These are phyloP conservation scores for Tricladium varicosporioides DNA, from an alignment of 2,329 filamentous ascomycete genomes.

Conservation along the genomic window DNA sequence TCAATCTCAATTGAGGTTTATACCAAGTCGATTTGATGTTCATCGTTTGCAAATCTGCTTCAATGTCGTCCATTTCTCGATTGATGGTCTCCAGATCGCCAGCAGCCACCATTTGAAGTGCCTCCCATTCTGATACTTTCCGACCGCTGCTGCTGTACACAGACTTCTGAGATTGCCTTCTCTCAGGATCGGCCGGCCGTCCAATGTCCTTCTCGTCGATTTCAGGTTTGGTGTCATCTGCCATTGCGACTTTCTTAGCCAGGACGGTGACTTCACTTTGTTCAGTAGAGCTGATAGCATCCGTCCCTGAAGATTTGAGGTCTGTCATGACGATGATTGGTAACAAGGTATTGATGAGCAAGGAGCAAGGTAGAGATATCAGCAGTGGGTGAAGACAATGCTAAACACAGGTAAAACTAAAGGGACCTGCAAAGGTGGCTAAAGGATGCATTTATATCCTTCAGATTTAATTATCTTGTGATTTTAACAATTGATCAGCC, in stretches of 20 bases:
- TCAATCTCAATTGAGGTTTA: slow-evolving; percentile 55
- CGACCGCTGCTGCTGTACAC: slow-evolving; percentile 1
- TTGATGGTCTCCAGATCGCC: slow-evolving; percentile 33
- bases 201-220: slow-evolving; percentile 17
- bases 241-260: slow-evolving; percentile 3
- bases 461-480: background rate
- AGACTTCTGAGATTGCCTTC: background rate
- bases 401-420: background rate
- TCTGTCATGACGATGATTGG: slow-evolving; percentile 16
- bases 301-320: slow-evolving; percentile 8
- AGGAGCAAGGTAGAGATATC: background rate
- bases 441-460: background rate
- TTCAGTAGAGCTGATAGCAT: slow-evolving; percentile 17
- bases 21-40: slow-evolving; percentile 25
- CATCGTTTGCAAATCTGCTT: slow-evolving; percentile 29
- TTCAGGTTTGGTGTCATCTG: slow-evolving; percentile 3
- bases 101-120: slow-evolving; percentile 31
- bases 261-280: slow-evolving; percentile 12
- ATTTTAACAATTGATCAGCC: background rate
- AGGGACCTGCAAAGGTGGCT: background rate
- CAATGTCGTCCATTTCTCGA: slow-evolving; percentile 34
- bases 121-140: slow-evolving; percentile 30
- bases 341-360: background rate
- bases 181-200: background rate
- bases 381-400: background rate